Conservation (phyloP, 345 rosid genomes). For the Salix exigua region DNA sequence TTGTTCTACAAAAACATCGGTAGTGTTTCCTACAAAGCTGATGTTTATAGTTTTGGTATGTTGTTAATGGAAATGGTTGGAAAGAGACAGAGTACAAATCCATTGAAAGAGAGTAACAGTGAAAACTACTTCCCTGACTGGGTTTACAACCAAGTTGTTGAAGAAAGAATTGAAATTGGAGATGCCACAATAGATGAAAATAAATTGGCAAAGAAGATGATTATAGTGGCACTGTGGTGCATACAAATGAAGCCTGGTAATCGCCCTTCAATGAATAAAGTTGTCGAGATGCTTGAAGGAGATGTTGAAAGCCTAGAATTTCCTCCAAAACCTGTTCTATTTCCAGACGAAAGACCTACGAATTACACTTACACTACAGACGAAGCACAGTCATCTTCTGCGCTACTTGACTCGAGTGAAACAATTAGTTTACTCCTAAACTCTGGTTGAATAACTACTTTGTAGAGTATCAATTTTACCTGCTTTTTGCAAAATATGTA, state of each 20-base stretch:
- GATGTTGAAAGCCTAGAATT: conserved; percentile 5
- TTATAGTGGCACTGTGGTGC: conserved; percentile 17
- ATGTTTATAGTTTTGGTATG: conserved; percentile 25
- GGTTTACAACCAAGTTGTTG: conserved; percentile 10
- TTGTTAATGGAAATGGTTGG: conserved; percentile 21
- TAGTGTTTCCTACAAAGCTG: conserved; percentile 16
- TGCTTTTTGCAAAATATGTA: too few species aligned
- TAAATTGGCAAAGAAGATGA: conserved; percentile 9
- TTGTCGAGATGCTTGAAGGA: conserved; percentile 17
- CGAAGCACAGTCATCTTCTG: conserved; percentile 10
- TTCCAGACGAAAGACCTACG: neutral
- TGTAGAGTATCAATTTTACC: too few species aligned
- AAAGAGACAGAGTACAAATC: conserved; percentile 5
- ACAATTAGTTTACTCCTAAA: conserved; percentile 12
- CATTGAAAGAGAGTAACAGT: conserved; percentile 5
- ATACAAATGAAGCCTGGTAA: conserved; percentile 18
- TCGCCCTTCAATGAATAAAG: conserved; percentile 19
- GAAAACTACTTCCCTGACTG: conserved; percentile 20
- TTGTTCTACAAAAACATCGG: conserved; percentile 21
- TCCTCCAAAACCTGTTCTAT: conserved; percentile 18
- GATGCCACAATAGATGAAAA: conserved; percentile 4
- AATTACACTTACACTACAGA: neutral
- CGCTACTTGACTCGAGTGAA: neutral
- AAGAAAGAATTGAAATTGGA: conserved; percentile 1
- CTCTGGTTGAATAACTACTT: neutral